Percentiles rank a stretch among this genome's conserved stretches.
These are phyloP conservation scores for Populus davidiana DNA, from an alignment of 345 rosid genomes.

Conservation along the genomic window DNA sequence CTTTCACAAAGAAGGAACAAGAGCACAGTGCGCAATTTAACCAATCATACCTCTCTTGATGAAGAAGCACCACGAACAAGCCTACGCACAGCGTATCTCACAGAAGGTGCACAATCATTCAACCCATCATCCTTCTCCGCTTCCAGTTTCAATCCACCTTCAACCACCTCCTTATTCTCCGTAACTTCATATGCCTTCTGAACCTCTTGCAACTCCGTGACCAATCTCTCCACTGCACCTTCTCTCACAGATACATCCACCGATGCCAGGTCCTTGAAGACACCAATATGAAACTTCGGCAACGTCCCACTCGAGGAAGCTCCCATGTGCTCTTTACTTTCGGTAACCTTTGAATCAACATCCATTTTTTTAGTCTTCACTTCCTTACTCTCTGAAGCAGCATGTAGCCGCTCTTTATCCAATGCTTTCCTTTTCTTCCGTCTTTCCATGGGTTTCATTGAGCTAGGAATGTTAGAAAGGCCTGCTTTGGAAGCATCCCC, in stretches of 20 bases:
- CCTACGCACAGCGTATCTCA: conserved; percentile 82
- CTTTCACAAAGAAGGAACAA: not conserved
- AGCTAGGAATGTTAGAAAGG: conserved; percentile 22
- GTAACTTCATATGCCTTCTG: conserved; percentile 63
- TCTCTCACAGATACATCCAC: conserved; percentile 56
- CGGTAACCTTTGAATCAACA: conserved; percentile 24
- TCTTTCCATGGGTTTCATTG: conserved; percentile 73
- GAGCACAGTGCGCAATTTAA: not conserved
- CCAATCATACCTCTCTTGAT: conserved; percentile 70
- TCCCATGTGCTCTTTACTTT: conserved; percentile 16
- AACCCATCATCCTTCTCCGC: conserved; percentile 90
- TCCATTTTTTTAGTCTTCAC: conserved; percentile 21
- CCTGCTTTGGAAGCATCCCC: not conserved
- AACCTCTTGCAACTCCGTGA: conserved; percentile 59
- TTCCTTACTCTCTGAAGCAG: conserved; percentile 26
- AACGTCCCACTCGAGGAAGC: conserved; percentile 32
- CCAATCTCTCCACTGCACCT: conserved; percentile 63
- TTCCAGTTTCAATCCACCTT: conserved; percentile 59
- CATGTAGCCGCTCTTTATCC: conserved; percentile 62
- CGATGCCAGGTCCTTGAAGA: conserved; percentile 70
- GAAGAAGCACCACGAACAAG: conserved; percentile 93
- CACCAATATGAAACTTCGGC: conserved; percentile 69
- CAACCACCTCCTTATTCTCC: conserved; percentile 47
- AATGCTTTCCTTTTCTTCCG: conserved; percentile 69
- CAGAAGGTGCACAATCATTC: conserved; percentile 73